Conservation (phyloP, 1,139 yeast genomes). For the Meyerozyma elateridarum region DNA sequence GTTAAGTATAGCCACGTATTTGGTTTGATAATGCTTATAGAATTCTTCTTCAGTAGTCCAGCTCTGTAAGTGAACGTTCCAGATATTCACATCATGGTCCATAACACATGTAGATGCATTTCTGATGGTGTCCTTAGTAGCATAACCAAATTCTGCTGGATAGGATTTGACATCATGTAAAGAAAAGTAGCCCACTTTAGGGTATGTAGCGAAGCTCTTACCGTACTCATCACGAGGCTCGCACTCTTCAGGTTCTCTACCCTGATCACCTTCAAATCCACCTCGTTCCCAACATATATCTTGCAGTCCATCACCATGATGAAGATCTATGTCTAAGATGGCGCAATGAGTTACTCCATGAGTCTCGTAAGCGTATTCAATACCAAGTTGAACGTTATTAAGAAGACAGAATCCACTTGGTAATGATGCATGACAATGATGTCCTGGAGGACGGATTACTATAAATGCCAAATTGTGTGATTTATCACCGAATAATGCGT, state of each 20-base stretch:
- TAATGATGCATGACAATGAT: slow-evolving; percentile 78
- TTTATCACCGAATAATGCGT: slow-evolving; percentile 33
- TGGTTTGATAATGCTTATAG: slow-evolving; percentile 54
- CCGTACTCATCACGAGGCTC: slow-evolving; percentile 48
- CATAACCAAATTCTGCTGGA: slow-evolving; percentile 79
- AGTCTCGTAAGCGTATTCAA: slow-evolving; percentile 67
- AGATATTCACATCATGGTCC: slow-evolving; percentile 75
- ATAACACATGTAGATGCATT: slow-evolving; percentile 78
- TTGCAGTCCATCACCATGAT: slow-evolving; percentile 92
- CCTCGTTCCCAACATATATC: slow-evolving; percentile 84
- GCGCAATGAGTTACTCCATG: slow-evolving; percentile 77
- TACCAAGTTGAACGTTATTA: slow-evolving; percentile 78
- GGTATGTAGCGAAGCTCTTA: slow-evolving; percentile 48
- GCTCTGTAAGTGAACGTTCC: slow-evolving; percentile 79
- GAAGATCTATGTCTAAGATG: slow-evolving; percentile 77
- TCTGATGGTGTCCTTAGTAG: slow-evolving; percentile 64
- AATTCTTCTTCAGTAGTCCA: slow-evolving; percentile 65
- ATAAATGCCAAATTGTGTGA: slow-evolving; percentile 60
- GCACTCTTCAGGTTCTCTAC: slow-evolving; percentile 39
- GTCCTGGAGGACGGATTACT: slow-evolving; percentile 81
- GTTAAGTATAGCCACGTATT: slow-evolving; percentile 58
- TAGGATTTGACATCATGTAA: slow-evolving; percentile 83
- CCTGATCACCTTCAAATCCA: slow-evolving; percentile 52
- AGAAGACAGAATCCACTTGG: slow-evolving; percentile 87
- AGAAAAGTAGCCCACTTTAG: slow-evolving; percentile 78